A percentile compares a stretch with the other conserved stretches of the same genome.
Evolutionary conservation across 768 basidiomycete species (phyloP).

Genomic region (Suillus subalutaceus): DNA sequence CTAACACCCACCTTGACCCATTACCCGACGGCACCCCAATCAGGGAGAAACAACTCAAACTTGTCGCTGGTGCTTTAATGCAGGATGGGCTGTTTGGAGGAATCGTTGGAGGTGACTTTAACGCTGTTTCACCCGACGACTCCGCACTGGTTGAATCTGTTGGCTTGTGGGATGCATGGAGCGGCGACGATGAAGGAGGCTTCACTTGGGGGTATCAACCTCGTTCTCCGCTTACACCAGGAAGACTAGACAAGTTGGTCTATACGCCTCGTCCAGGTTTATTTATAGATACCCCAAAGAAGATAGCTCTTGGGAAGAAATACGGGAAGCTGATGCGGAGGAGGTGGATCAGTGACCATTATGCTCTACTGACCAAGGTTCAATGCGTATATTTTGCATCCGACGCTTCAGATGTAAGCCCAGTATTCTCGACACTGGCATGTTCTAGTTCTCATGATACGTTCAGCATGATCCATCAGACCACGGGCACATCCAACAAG

Average conservation of each 20-base stretch:
- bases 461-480: neutral
- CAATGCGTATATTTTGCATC: constrained; percentile 10
- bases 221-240: constrained; percentile 41
- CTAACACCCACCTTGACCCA: constrained; percentile 72
- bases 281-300: constrained; percentile 48
- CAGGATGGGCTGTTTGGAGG: constrained; percentile 49
- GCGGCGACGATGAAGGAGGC: constrained; percentile 40
- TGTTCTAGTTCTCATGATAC: neutral
- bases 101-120: constrained; percentile 66
- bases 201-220: constrained; percentile 70
- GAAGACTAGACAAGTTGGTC: constrained; percentile 61
- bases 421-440: neutral
- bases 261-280: constrained; percentile 49
- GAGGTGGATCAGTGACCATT: constrained; percentile 63
- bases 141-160: constrained; percentile 38
- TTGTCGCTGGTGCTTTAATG: constrained; percentile 48
- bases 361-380: constrained; percentile 46
- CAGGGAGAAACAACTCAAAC: constrained; percentile 46
- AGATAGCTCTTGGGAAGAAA: constrained; percentile 54
- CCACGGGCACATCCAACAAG: neutral
- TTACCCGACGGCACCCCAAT: constrained; percentile 43
- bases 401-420: constrained; percentile 1
- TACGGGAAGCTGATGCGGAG: constrained; percentile 30
- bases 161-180: constrained; percentile 60
- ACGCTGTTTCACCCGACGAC: constrained; percentile 51